Base-by-base conservation (phyloP, 192 early-diverging fungal species). In the Mortierella antarctica region DNA sequence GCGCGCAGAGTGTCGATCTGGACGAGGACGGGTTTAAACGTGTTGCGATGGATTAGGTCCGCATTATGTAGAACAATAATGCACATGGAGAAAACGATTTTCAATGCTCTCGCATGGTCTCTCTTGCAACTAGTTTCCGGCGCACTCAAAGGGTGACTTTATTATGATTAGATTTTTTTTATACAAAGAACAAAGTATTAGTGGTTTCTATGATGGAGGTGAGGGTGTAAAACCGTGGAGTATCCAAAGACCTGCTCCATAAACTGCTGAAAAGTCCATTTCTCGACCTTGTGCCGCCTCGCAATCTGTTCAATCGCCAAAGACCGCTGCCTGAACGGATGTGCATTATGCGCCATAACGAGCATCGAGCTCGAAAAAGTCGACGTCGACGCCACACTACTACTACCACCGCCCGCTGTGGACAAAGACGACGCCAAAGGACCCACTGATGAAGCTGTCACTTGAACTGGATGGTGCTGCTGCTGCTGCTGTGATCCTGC, bases 191-290 rank as follows among this genome's bases (percentile, higher is more conserved):
- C 17, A 1, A 49, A 62, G 0, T 44, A 65, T 31, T 57, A 41
- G 62, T 62, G 60, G 4, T 62, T 40, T 3, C 50, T 50, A 56
- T 71, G 57, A 56, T 47, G 58, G 18, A n/a, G 59, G 15, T 72
- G 54, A 42, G 17, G 63, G 13, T 73, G 62, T 3, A 17, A 17
- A 17, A 55, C 31, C 4, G 52, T 71, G 9, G 77, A 71, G 55
- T 72, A 80, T 17, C 77, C 77, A 80, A 80, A 80, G 15, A 80
- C 70, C 4, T 63, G 69, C 52, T 72, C 77, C 77, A 80, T 80
- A 58, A 80, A 80, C 42, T 80, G 77, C 54, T 80, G 77, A 48
- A 68, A 80, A 0, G 77, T 80, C 77, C 77, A 80, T 42, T 80
- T 80, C 17, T 80, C 77, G 1, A 72, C 50, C 65, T 80, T 80